A percentile compares a stretch with the other conserved stretches of the same genome.
phyloP scores from a whole-genome alignment of 192 early-diverging fungal genomes.

The Coemansia sp. region DNA sequence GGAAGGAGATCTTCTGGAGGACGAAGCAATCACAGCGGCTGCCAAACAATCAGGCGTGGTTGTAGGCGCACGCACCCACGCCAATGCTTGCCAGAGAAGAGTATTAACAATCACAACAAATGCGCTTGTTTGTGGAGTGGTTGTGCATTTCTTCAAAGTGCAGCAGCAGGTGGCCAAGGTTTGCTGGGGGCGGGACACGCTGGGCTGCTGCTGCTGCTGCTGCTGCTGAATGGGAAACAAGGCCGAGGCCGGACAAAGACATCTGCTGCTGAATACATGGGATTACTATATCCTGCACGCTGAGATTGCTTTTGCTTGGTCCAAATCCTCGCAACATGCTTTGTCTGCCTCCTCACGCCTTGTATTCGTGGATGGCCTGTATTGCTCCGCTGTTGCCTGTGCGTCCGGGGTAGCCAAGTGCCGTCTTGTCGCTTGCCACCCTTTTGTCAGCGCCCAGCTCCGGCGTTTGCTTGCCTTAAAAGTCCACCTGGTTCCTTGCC shows the following conservation, averaged over 20 bases:
- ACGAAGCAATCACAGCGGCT: background rate
- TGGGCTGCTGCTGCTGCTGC: background rate
- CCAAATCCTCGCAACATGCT: constrained; percentile 11
- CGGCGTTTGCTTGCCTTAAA: constrained; percentile 2
- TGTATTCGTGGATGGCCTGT: background rate
- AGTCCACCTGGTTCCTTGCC: constrained; percentile 9
- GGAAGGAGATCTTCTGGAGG: constrained; percentile 2
- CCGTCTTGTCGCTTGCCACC: background rate
- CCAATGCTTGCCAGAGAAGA: background rate
- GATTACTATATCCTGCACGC: constrained; percentile 28
- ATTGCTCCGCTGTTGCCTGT: background rate
- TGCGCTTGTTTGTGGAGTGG: background rate
- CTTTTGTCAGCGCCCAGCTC: background rate
- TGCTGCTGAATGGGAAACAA: background rate
- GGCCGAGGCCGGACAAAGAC: constrained; percentile 9
- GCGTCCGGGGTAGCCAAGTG: constrained; percentile 2
- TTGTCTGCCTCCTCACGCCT: background rate
- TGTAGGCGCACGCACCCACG: constrained; percentile 4
- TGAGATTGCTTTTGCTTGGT: constrained; percentile 15
- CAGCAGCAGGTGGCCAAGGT: background rate
- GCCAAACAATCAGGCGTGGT: background rate
- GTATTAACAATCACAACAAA: constrained; percentile 3
- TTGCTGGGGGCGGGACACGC: constrained; percentile 2
- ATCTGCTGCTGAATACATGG: constrained; percentile 7
- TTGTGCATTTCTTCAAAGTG: constrained; percentile 3